These are phyloP conservation scores for Penicillium concentricum DNA, from an alignment of 2,329 filamentous ascomycete species.

Conservation along the genomic window DNA sequence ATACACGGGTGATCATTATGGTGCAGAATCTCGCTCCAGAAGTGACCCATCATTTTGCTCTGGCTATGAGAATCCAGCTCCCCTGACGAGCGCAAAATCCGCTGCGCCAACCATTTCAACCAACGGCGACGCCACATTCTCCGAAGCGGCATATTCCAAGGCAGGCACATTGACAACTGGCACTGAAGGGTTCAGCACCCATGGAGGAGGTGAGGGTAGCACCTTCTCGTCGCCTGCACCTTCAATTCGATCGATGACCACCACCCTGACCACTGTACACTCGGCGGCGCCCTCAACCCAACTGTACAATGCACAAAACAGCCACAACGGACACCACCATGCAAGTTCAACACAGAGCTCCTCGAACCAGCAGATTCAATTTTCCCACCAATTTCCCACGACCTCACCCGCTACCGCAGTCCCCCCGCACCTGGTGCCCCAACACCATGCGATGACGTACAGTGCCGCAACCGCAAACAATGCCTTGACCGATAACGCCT, in stretches of 20 bases:
- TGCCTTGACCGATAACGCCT: slow-evolving; percentile 64
- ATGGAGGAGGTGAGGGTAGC: slow-evolving; percentile 66
- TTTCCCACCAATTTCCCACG: slow-evolving; percentile 60
- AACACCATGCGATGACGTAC: slow-evolving; percentile 57
- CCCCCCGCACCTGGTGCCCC: slow-evolving; percentile 56
- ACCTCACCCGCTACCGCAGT: slow-evolving; percentile 58
- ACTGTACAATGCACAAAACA: slow-evolving; percentile 36
- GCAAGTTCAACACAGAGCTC: slow-evolving; percentile 39
- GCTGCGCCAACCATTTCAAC: slow-evolving; percentile 80
- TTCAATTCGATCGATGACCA: slow-evolving; percentile 64
- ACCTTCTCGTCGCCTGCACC: slow-evolving; percentile 66
- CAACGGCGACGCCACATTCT: slow-evolving; percentile 72
- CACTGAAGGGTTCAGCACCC: slow-evolving; percentile 63
- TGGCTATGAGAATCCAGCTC: slow-evolving; percentile 59
- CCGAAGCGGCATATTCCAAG: slow-evolving; percentile 74
- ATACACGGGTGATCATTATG: slow-evolving; percentile 50
- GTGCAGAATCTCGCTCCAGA: slow-evolving; percentile 54
- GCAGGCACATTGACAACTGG: slow-evolving; percentile 69
- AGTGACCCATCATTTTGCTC: slow-evolving; percentile 64
- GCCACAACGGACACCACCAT: slow-evolving; percentile 33
- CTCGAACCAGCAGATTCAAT: slow-evolving; percentile 48
- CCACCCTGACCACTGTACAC: slow-evolving; percentile 66
- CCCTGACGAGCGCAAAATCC: slow-evolving; percentile 66
- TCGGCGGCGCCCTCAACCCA: slow-evolving; percentile 57
- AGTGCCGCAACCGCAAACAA: slow-evolving; percentile 62